phyloP scores from a whole-genome alignment of 2,329 filamentous ascomycete species.

The Periconia macrospinosa region DNA sequence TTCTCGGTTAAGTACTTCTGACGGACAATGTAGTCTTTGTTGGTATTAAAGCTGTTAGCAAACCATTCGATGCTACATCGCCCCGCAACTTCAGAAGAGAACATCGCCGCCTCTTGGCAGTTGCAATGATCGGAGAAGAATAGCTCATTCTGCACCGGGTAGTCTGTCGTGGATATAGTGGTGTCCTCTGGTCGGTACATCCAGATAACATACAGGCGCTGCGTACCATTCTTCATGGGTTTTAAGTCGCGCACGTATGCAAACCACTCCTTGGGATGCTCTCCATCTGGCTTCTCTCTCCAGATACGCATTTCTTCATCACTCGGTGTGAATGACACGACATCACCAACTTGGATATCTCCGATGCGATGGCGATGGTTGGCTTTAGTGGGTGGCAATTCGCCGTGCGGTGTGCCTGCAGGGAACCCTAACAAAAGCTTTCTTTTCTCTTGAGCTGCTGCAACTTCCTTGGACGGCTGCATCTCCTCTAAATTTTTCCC shows the following conservation, averaged over 20 bases:
- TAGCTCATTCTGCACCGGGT: slow-evolving; percentile 71
- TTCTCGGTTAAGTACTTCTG: slow-evolving; percentile 67
- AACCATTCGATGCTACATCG: slow-evolving; percentile 62
- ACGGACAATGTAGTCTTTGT: slow-evolving; percentile 63
- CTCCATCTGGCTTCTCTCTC: slow-evolving; percentile 2
- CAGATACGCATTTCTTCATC: slow-evolving; percentile 44
- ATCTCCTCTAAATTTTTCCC: slow-evolving; percentile 52
- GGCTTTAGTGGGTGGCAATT: not conserved
- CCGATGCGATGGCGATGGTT: slow-evolving; percentile 5
- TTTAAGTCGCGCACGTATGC: slow-evolving; percentile 64
- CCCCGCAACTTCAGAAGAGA: slow-evolving; percentile 58
- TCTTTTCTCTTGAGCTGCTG: slow-evolving; percentile 9
- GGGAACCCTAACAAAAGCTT: slow-evolving; percentile 21
- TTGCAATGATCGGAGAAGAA: slow-evolving; percentile 79
- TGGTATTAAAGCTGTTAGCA: slow-evolving; percentile 52
- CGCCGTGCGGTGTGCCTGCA: not conserved
- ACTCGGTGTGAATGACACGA: slow-evolving; percentile 52
- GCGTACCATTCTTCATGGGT: slow-evolving; percentile 33
- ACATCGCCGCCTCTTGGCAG: slow-evolving; percentile 59
- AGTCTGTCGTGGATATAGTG: slow-evolving; percentile 66
- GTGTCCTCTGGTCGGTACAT: slow-evolving; percentile 73
- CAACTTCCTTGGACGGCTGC: slow-evolving; percentile 10
- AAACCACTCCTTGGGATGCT: slow-evolving; percentile 58
- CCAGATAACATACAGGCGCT: slow-evolving; percentile 68
- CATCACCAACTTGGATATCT: slow-evolving; percentile 49